Evolutionary conservation across 768 basidiomycete species (phyloP).

Genomic region (Boletus pseudo-olivaceus): DNA sequence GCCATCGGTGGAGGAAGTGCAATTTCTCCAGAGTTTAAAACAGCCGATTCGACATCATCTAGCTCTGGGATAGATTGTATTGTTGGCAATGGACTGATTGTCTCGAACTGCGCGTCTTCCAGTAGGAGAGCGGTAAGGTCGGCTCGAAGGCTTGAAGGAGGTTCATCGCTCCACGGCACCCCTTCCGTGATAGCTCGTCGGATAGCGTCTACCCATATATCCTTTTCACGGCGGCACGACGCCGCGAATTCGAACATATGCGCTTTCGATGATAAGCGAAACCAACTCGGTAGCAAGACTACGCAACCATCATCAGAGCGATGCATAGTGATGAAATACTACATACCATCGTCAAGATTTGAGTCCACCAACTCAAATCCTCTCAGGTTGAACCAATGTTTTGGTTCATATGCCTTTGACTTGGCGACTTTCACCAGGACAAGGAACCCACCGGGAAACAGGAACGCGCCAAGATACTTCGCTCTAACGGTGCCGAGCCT

Average conservation of each 20-base stretch:
- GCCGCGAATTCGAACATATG: slow-evolving; percentile 86
- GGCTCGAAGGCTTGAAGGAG: slow-evolving; percentile 57
- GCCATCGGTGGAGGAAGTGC: neutral
- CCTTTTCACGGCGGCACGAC: slow-evolving; percentile 79
- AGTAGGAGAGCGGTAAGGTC: slow-evolving; percentile 37
- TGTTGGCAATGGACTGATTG: slow-evolving; percentile 44
- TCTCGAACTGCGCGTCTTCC: slow-evolving; percentile 39
- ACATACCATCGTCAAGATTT: slow-evolving; percentile 72
- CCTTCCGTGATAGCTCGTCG: slow-evolving; percentile 45
- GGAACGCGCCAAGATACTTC: slow-evolving; percentile 87
- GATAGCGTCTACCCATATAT: slow-evolving; percentile 78
- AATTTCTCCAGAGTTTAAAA: slow-evolving; percentile 6
- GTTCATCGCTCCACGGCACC: slow-evolving; percentile 53
- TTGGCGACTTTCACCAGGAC: slow-evolving; percentile 85
- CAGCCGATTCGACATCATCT: slow-evolving; percentile 14
- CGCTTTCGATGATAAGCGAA: slow-evolving; percentile 66
- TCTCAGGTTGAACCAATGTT: slow-evolving; percentile 81
- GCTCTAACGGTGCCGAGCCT: slow-evolving; percentile 57
- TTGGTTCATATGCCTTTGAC: slow-evolving; percentile 76
- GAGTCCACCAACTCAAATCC: slow-evolving; percentile 70
- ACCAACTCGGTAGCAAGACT: slow-evolving; percentile 81
- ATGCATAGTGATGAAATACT: neutral
- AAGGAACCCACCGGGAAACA: slow-evolving; percentile 83
- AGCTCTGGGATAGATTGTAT: slow-evolving; percentile 58
- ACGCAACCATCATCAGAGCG: slow-evolving; percentile 5